These are phyloP conservation scores for Sclerotinia sclerotiorum DNA, from an alignment of 2,329 filamentous ascomycete species.

Conservation along the genomic window DNA sequence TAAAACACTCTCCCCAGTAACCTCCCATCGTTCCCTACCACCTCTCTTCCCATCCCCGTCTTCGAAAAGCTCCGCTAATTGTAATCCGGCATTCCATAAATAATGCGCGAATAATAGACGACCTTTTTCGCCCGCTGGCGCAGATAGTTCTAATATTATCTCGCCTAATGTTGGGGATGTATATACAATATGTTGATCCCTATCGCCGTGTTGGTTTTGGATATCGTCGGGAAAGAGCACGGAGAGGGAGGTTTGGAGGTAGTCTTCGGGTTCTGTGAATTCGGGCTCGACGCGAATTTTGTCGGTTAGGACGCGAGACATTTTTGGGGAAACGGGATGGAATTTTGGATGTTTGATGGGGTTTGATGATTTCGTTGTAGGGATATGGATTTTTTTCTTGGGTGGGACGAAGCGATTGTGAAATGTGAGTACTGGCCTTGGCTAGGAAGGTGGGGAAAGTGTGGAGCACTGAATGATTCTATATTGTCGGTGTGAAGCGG, in stretches of 20 bases:
- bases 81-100: slow-evolving; percentile 66
- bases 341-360: not conserved
- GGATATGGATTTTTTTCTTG: slow-evolving; percentile 1
- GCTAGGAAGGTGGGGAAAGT: not conserved
- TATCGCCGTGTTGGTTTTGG: slow-evolving; percentile 59
- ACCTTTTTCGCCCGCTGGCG: slow-evolving; percentile 45
- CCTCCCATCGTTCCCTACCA: slow-evolving; percentile 23
- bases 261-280: slow-evolving; percentile 54
- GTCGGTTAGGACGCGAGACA: slow-evolving; percentile 46
- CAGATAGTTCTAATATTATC: not conserved
- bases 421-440: not conserved
- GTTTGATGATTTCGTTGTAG: not conserved
- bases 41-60: slow-evolving; percentile 31
- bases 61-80: slow-evolving; percentile 57
- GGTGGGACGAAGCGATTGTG: not conserved
- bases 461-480: no score
- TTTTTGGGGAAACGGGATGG: slow-evolving; percentile 32
- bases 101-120: slow-evolving; percentile 68
- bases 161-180: slow-evolving; percentile 46
- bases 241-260: slow-evolving; percentile 57
- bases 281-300: slow-evolving; percentile 46
- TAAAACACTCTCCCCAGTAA: slow-evolving; percentile 24
- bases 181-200: slow-evolving; percentile 58
- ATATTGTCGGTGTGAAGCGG: no score
- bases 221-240: slow-evolving; percentile 69